phyloP scores from a whole-genome alignment of 257 asterid species.

The Lycium barbarum region DNA sequence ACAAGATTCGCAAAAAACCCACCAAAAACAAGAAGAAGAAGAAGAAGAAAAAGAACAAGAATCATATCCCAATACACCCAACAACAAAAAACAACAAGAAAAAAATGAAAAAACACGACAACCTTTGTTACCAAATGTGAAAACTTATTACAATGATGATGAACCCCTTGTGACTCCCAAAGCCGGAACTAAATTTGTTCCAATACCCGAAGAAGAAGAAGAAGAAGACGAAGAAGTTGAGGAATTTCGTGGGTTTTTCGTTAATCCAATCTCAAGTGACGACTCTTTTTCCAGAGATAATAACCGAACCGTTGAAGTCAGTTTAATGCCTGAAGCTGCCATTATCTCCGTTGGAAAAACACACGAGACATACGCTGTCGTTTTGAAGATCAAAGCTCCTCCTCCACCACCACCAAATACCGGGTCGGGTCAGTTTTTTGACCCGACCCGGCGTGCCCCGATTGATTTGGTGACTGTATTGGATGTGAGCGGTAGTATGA shows the following conservation, averaged over 20 bases:
- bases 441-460: constrained; percentile 74
- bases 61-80: constrained; percentile 20
- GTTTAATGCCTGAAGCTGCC: constrained; percentile 73
- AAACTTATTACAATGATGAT: constrained; percentile 56
- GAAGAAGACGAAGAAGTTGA: constrained; percentile 49
- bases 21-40: constrained; percentile 13
- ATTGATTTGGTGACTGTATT: constrained; percentile 86
- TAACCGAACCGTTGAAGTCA: constrained; percentile 55
- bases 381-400: constrained; percentile 77
- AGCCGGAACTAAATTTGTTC: constrained; percentile 44
- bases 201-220: constrained; percentile 47
- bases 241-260: constrained; percentile 82
- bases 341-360: constrained; percentile 60
- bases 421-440: constrained; percentile 31
- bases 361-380: constrained; percentile 68
- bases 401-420: constrained; percentile 39
- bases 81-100: constrained; percentile 8
- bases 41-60: constrained; percentile 29
- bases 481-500: constrained; percentile 82
- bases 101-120: not conserved
- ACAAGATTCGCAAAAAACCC: constrained; percentile 1
- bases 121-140: not conserved
- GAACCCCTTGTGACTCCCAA: constrained; percentile 71
- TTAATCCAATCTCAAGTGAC: constrained; percentile 61
- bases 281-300: constrained; percentile 28